phyloP scores from a whole-genome alignment of 192 early-diverging fungal species.

The Lunasporangiospora selenospora region DNA sequence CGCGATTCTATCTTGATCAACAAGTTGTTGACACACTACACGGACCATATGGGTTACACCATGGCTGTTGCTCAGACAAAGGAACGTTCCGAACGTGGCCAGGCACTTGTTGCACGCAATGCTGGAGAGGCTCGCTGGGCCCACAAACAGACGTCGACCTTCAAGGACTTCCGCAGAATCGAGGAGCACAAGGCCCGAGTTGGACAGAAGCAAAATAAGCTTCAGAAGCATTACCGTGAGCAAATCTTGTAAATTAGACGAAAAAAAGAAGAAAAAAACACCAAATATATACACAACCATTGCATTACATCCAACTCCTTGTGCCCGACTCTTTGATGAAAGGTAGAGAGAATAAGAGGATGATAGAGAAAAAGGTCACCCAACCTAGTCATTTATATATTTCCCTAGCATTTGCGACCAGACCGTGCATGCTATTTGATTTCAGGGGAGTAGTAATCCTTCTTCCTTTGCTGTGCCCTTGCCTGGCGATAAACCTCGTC shows the following conservation, averaged over 20 bases:
- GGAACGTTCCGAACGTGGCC: slow-evolving; percentile 46
- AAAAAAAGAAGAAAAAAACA: no score
- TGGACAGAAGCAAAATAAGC: slow-evolving; percentile 81
- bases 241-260: no score
- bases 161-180: slow-evolving; percentile 64
- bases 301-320: not conserved
- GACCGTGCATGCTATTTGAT: no score
- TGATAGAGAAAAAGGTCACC: not conserved
- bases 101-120: slow-evolving; percentile 43
- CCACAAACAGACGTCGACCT: slow-evolving; percentile 54
- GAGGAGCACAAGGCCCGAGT: slow-evolving; percentile 70
- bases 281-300: no score
- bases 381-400: no score
- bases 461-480: no score
- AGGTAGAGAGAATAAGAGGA: not conserved
- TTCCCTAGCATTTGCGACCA: no score
- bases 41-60: slow-evolving; percentile 54
- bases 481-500: no score
- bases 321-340: not conserved
- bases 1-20: slow-evolving; percentile 83
- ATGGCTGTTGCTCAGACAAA: slow-evolving; percentile 47
- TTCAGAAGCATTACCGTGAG: slow-evolving; percentile 86
- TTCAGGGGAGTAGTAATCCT: no score
- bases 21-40: slow-evolving; percentile 78
- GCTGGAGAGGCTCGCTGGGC: slow-evolving; percentile 48